Evolutionary conservation across 163 green algal genomes (phyloP).

Genomic region (Scenedesmus sp.): DNA sequence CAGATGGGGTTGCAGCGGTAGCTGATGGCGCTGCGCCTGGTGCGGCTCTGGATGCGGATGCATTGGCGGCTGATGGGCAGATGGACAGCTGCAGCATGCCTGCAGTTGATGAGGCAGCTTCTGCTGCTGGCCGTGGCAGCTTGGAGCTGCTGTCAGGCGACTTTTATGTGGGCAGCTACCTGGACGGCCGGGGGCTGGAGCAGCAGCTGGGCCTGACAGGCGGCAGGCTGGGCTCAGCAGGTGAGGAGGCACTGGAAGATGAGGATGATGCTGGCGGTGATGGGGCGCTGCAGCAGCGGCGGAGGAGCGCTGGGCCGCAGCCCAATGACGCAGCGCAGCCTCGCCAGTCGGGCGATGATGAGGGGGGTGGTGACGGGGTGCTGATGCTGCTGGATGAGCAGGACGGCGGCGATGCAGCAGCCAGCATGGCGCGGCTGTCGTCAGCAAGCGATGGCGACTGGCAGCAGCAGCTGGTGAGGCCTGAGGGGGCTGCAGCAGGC

Average conservation of each 20-base stretch:
- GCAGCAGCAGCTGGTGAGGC: background rate
- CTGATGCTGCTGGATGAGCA: background rate
- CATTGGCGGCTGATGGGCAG: background rate
- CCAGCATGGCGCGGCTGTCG: background rate
- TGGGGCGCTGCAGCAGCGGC: background rate
- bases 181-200: background rate
- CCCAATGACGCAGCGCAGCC: too few relatives aligned
- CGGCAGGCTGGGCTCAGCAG: constrained; percentile 4
- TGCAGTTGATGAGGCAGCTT: background rate
- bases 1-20: background rate
- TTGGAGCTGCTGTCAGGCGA: background rate
- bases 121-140: background rate
- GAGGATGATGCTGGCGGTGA: background rate
- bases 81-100: background rate
- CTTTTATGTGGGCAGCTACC: background rate
- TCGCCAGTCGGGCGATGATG: background rate
- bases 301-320: background rate
- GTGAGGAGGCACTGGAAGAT: background rate
- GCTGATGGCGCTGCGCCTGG: too few relatives aligned
- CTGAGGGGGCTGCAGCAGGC: background rate
- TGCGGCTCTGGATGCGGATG: background rate
- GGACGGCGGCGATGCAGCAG: background rate
- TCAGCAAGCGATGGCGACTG: background rate
- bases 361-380: background rate
- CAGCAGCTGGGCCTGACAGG: background rate